Conservation (phyloP, 2,329 filamentous ascomycete genomes). For the Claviceps sp. region DNA sequence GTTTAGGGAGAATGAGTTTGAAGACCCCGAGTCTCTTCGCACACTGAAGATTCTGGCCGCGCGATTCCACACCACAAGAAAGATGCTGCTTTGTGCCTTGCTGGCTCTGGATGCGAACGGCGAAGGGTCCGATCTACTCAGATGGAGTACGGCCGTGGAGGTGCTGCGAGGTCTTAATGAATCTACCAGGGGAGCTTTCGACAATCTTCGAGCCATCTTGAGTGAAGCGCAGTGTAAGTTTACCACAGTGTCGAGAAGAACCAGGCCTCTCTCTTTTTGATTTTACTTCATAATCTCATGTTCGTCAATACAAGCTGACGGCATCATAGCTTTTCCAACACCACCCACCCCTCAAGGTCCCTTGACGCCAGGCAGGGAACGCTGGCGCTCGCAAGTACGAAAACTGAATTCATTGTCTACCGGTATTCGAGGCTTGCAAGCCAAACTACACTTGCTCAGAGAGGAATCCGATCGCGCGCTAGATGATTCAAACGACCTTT, state of each 20-base stretch:
- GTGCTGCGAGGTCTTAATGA: conserved; percentile 54
- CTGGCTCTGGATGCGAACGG: conserved; percentile 76
- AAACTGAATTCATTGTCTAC: conserved; percentile 81
- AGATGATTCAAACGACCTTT: conserved; percentile 58
- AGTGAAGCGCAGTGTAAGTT: conserved; percentile 65
- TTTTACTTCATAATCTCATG: not conserved
- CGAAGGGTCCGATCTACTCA: conserved; percentile 58
- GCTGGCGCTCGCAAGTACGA: conserved; percentile 73
- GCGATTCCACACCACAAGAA: conserved; percentile 66
- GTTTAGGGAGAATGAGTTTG: conserved; percentile 53
- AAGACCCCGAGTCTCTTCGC: conserved; percentile 66
- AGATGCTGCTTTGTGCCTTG: conserved; percentile 78
- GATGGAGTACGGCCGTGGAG: conserved; percentile 68
- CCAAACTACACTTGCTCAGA: conserved; percentile 81
- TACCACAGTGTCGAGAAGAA: not conserved
- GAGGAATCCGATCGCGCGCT: conserved; percentile 77
- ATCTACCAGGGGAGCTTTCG: conserved; percentile 47
- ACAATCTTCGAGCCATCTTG: conserved; percentile 54
- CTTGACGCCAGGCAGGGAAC: conserved; percentile 62
- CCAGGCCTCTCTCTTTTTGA: not conserved
- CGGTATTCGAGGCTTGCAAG: conserved; percentile 81
- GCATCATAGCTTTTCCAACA: conserved; percentile 33
- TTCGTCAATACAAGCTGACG: not conserved
- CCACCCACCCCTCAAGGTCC: conserved; percentile 45
- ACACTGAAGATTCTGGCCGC: conserved; percentile 71